Base-by-base conservation (phyloP, 345 rosid species). In the Rhodamnia argentea region DNA sequence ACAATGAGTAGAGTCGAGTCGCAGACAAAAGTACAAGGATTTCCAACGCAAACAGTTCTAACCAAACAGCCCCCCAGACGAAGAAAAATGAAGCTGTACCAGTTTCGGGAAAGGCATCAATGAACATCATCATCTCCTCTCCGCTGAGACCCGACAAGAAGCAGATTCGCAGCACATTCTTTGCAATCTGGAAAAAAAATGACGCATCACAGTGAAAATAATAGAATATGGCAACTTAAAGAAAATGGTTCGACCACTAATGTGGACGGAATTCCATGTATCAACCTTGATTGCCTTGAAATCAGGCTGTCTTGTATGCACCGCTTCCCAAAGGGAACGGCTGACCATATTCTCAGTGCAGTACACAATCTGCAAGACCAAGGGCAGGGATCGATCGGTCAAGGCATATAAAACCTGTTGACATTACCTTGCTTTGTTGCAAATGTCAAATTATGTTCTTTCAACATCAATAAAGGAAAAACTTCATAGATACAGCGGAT, bases 121-220 rank as follows among this genome's bases (percentile, higher is more conserved):
- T 94, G 89, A 96, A 94, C 99, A 96, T 96, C 94, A 93, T 95
- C 94, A 92, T 94, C 91, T 96, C 99, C 89, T 96, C 99, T 85
- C 99, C 98, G 23, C 89, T 94, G 84, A 95, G 95, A 84, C 98
- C 98, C 75, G 98, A 96, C 60, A 95, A 90, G 89, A 94, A 91
- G 93, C 98, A 95, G 82, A 96, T 94, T 81, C 96, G 91, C 44
- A 98, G 98, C 83, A 95, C 76, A 12, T 95, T 91, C 86, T 92
- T 88, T 0, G 95, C 96, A 6, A 94, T 62, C 98, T 96, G 91
- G 86, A 86, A 70, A 75, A 83, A 44, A 81, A 54, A 70, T 9
- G 47, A 70, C 20, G 24, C 47, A 32, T 64, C 78, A 4, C 78
- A 18, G 78, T 16, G 78, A 10, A 32, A 64, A 7, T 29, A 50